Percentiles rank a stretch among this genome's conserved stretches.
These are phyloP conservation scores for Physaria fendleri DNA, from an alignment of 345 rosid genomes.

Conservation along the genomic window DNA sequence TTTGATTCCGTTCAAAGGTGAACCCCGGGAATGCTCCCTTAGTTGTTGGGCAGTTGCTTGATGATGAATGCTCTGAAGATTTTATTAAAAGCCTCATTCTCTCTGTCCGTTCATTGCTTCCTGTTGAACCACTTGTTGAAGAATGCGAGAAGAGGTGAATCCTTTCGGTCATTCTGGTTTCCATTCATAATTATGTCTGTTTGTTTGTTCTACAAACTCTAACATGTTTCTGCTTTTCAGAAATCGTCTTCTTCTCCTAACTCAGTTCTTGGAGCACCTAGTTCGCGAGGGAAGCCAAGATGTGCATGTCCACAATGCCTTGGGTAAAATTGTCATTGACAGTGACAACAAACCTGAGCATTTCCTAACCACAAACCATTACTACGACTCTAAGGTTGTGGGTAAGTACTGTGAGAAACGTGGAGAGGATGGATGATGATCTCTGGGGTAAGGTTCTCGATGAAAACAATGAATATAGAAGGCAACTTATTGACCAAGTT, in stretches of 20 bases:
- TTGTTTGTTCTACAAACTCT: conserved; percentile 11
- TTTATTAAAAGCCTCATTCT: conserved; percentile 96
- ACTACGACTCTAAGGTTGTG: conserved; percentile 93
- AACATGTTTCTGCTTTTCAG: conserved; percentile 40
- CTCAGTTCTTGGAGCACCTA: conserved; percentile 98
- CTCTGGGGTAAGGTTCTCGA: conserved; percentile 97
- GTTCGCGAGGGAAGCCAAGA: conserved; percentile 99
- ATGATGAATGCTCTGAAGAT: conserved; percentile 99
- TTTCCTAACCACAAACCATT: conserved; percentile 96
- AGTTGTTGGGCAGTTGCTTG: conserved; percentile 86
- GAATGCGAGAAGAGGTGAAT: conserved; percentile 90
- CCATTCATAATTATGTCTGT: neutral
- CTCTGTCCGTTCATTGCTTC: conserved; percentile 76
- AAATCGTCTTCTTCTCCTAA: conserved; percentile 97
- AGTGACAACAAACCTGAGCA: conserved; percentile 99
- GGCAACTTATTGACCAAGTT: conserved; percentile 96
- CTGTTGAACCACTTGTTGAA: conserved; percentile 81
- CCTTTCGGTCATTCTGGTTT: conserved; percentile 8
- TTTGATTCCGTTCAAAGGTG: conserved; percentile 45
- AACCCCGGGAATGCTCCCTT: conserved; percentile 97
- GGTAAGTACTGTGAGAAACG: conserved; percentile 99
- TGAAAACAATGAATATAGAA: conserved; percentile 75
- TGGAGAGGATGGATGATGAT: conserved; percentile 92
- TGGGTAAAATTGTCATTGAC: conserved; percentile 98
- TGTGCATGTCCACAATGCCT: conserved; percentile 96